Evolutionary conservation across 176 grass and related monocot genomes (phyloP).

Genomic region (Melocanna baccifera): DNA sequence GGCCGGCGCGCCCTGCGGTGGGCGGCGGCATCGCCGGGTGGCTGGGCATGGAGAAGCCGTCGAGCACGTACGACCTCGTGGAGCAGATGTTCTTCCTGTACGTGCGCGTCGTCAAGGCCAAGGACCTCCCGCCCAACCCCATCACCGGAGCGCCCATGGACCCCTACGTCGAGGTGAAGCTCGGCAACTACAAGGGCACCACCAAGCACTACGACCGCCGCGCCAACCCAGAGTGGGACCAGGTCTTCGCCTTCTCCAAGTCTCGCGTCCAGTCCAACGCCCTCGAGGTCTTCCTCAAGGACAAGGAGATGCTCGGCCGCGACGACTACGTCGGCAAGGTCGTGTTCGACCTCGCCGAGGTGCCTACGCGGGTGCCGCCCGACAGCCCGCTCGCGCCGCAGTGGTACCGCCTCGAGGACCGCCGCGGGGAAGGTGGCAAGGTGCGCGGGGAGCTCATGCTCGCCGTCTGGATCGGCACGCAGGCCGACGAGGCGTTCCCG

Average conservation of each 20-base stretch:
- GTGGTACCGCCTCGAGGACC: constrained; percentile 76
- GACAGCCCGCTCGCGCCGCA: constrained; percentile 80
- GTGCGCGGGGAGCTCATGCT: constrained; percentile 82
- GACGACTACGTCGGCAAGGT: constrained; percentile 86
- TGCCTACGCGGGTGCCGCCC: constrained; percentile 64
- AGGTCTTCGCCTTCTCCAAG: constrained; percentile 91
- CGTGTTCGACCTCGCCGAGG: constrained; percentile 68
- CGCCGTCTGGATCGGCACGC: constrained; percentile 86
- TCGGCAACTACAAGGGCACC: constrained; percentile 86
- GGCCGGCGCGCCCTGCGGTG: background rate
- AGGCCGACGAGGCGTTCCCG: constrained; percentile 87
- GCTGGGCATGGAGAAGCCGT: constrained; percentile 75
- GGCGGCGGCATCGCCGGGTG: constrained; percentile 48
- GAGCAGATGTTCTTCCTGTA: constrained; percentile 98
- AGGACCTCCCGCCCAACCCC: constrained; percentile 64
- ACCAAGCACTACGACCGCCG: constrained; percentile 69
- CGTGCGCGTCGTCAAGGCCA: constrained; percentile 86
- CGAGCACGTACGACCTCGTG: constrained; percentile 92
- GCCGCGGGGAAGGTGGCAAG: constrained; percentile 41
- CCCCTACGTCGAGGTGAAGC: constrained; percentile 82
- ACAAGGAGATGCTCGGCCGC: constrained; percentile 76
- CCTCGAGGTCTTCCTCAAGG: constrained; percentile 82
- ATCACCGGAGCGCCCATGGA: constrained; percentile 67
- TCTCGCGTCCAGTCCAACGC: constrained; percentile 71
- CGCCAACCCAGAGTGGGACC: constrained; percentile 80